Base-by-base conservation (phyloP, 1,139 yeast species). In the Debaryomyces subglobosus region DNA sequence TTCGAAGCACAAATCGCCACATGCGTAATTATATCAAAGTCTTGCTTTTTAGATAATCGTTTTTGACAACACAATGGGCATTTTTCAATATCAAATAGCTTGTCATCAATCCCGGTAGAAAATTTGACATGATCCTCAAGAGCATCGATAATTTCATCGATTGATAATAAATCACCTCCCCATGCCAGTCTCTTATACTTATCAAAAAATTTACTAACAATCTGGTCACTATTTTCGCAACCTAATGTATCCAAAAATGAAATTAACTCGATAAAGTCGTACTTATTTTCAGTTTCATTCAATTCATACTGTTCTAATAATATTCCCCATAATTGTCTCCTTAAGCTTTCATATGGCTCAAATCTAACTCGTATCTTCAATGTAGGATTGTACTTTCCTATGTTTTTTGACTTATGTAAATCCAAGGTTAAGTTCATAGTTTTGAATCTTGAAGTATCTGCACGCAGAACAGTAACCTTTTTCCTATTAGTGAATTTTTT, bases 1-100 rank as follows among this genome's bases (percentile, higher is more conserved):
- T 84, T 84, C 21, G 89, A 83, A 0, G 90, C 85, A 67, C 99
- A 94, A 1, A 90, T 82, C 0, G 97, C 95, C 53, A 92, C 78
- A 69, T 94, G 99, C 1, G 91, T 85, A 21, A 89, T 82, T 44
- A 90, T 82, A 57, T 90, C 96, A 39, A 78, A 58, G 57, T 85
- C 85, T 47, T 78, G 75, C 54, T 78, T 74, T 55, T 79, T 78
- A 10, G 79, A 72, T 43, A 86, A 73, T 27, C 86, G 71, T 37
- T 84, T 83, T 53, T 83, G 81, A 41, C 77, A 75, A 65, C 97
- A 92, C 9, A 87, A 75, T 0, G 97, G 97, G 60, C 97, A 91
- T 38, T 75, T 71, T 52, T 82, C 85, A 54, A 89, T 69, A 50
- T 78, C 80, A 59, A 88, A 77, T 38, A 85, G 68, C 39, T 79